Percentiles rank a stretch among this genome's conserved stretches.
phyloP scores from a whole-genome alignment of 345 rosid genomes.

The Lumnitzera littorea region DNA sequence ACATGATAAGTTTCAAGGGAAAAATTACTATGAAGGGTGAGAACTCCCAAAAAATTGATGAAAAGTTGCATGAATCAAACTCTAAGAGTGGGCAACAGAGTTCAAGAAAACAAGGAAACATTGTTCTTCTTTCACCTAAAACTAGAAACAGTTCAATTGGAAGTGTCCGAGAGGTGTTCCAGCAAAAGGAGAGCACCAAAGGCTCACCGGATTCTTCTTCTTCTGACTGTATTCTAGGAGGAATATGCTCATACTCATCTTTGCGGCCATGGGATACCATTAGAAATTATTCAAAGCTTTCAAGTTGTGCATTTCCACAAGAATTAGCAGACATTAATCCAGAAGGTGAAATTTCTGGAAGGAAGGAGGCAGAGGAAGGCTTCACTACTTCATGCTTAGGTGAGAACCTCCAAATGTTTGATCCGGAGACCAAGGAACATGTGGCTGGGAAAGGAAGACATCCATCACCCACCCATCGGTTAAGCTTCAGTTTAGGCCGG shows the following conservation, averaged over 20 bases:
- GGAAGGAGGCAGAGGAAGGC: slow-evolving; percentile 4
- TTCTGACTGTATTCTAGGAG: slow-evolving; percentile 16
- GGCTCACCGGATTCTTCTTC: slow-evolving; percentile 17
- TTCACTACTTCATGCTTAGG: slow-evolving; percentile 18
- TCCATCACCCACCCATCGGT: slow-evolving; percentile 55
- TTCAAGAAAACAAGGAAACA: slow-evolving; percentile 27
- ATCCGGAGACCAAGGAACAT: slow-evolving; percentile 33
- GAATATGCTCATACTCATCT: slow-evolving; percentile 17
- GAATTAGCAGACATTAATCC: slow-evolving; percentile 1
- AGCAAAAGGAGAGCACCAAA: slow-evolving; percentile 11
- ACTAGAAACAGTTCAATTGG: slow-evolving; percentile 28
- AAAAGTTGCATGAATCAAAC: slow-evolving; percentile 17
- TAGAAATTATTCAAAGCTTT: too few relatives aligned
- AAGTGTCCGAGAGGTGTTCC: slow-evolving; percentile 5
- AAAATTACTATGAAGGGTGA: slow-evolving; percentile 23
- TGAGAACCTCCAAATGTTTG: slow-evolving; percentile 29
- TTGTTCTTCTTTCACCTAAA: slow-evolving; percentile 35
- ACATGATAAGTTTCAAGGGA: slow-evolving; percentile 15
- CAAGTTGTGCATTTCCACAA: too few relatives aligned
- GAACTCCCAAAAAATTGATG: slow-evolving; percentile 17
- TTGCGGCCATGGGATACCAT: background rate
- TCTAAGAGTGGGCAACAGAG: background rate
- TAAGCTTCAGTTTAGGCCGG: slow-evolving; percentile 72
- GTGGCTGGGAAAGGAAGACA: slow-evolving; percentile 38
- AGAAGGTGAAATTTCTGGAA: slow-evolving; percentile 15